Conservation (phyloP, 2,329 filamentous ascomycete species). For the Mycosphaerella sp. region DNA sequence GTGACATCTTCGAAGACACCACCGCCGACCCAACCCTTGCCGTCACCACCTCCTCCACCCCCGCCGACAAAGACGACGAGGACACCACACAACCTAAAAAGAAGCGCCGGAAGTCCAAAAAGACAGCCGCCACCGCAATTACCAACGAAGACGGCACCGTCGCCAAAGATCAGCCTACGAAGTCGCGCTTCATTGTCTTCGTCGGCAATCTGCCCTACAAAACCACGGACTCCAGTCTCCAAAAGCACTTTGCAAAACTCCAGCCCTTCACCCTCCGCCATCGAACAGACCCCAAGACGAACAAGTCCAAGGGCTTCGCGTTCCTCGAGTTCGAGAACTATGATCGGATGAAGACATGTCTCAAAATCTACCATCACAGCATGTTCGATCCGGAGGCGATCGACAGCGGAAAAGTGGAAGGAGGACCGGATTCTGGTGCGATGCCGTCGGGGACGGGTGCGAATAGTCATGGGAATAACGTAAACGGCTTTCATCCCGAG, state of each 20-base stretch:
- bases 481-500: slow-evolving; percentile 1
- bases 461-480: not conserved
- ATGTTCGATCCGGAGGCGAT: slow-evolving; percentile 52
- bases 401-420: slow-evolving; percentile 9
- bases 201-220: slow-evolving; percentile 85
- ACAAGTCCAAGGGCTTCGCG: slow-evolving; percentile 67
- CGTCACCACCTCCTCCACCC: no score
- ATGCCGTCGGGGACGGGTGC: slow-evolving; percentile 11
- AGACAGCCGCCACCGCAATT: not conserved
- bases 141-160: slow-evolving; percentile 6
- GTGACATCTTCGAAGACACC: slow-evolving; percentile 6
- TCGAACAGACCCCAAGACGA: slow-evolving; percentile 60
- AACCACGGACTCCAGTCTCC: slow-evolving; percentile 64
- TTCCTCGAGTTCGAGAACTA: slow-evolving; percentile 86
- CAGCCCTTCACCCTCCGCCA: slow-evolving; percentile 65
- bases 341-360: slow-evolving; percentile 85
- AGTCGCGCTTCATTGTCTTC: slow-evolving; percentile 68
- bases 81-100: slow-evolving; percentile 23
- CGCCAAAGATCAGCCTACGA: slow-evolving; percentile 15
- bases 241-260: slow-evolving; percentile 71
- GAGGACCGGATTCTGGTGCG: slow-evolving; percentile 4
- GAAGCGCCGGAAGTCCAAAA: slow-evolving; percentile 9
- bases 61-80: slow-evolving; percentile 19
- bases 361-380: slow-evolving; percentile 85
- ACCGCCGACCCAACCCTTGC: slow-evolving; percentile 8